Evolutionary conservation across 306 rosid genomes (phyloP), one percentile per base, ranked within the genome.

Genomic region (Arachis hypogaea): DNA sequence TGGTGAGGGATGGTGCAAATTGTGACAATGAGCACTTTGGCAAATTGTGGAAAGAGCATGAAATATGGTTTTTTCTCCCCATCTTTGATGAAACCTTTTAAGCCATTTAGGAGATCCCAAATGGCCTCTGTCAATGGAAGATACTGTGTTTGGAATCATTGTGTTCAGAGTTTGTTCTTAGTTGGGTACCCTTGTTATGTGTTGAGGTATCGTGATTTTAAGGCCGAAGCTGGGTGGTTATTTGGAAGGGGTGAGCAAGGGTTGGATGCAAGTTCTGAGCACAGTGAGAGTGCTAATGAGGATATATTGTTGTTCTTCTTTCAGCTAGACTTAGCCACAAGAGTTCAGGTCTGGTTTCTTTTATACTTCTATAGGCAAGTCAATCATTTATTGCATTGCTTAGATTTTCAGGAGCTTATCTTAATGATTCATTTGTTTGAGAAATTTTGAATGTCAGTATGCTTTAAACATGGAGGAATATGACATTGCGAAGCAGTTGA

Each of bases 401-500:
- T 47, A 51, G 40, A 38, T 71, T 78, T 71, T 36, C 60, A 63
- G 42, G 78, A 55, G 4, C 45, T 68, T 22, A 52, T 52, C 43
- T 58, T 55, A 45, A 18, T 66, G 45, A 7, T 68, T 80, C 14
- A n/a, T 44, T 56, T 75, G 69, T 81, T 68, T 79, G 72, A 33
- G 69, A 70, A 79, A 42, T 73, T 65, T 46, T 67, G 56, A 54
- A 14, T 85, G 60, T 16, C 91, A 91, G 97, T 86, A 82, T 77
- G 97, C 98, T 56, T 81, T 93, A 72, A 93, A 93, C 68, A 77
- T 82, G 87, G 96, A 93, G 78, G 84, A 93, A 85, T 93, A 93
- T 82, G 96, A 91, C 65, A 82, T 84, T 69, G 98, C 97, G 16
- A 84, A 88, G 75, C 88, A 91, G 82, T 87, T 93, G 86, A 86